These are phyloP conservation scores for Wickerhamomyces bovis DNA, from an alignment of 805 yeast genomes.

Conservation along the genomic window DNA sequence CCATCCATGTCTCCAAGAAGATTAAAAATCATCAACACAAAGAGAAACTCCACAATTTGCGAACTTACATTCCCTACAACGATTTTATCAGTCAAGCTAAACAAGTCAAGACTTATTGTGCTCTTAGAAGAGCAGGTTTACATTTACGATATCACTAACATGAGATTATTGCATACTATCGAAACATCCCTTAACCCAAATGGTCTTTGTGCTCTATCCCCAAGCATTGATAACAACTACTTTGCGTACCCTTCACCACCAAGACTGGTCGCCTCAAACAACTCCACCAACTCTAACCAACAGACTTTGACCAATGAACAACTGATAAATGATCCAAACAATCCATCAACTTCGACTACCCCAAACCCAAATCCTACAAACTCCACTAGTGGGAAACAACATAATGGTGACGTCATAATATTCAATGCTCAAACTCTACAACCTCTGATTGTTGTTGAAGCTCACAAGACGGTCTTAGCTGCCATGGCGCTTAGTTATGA, in stretches of 20 bases:
- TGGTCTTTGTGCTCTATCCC: constrained; percentile 60
- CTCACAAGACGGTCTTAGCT: constrained; percentile 66
- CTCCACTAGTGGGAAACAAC: constrained; percentile 25
- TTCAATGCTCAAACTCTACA: constrained; percentile 57
- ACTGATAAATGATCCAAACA: constrained; percentile 1
- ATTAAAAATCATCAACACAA: constrained; percentile 77
- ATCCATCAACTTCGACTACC: neutral
- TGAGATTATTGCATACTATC: constrained; percentile 54
- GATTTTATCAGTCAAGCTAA: constrained; percentile 56
- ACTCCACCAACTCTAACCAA: constrained; percentile 14
- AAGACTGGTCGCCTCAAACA: constrained; percentile 29
- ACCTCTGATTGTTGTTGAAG: constrained; percentile 64
- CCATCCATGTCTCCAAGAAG: constrained; percentile 71
- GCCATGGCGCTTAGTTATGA: constrained; percentile 57
- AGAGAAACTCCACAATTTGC: constrained; percentile 52
- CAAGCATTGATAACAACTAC: constrained; percentile 42
- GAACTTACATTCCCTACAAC: constrained; percentile 65
- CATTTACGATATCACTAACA: constrained; percentile 67
- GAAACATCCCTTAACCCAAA: constrained; percentile 41
- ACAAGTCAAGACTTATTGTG: constrained; percentile 58
- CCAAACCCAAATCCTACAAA: neutral
- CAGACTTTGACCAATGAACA: constrained; percentile 3
- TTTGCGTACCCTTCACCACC: constrained; percentile 79
- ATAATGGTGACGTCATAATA: constrained; percentile 62
- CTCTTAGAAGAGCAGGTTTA: constrained; percentile 59